These are phyloP conservation scores for Linnemannia schmuckeri DNA, from an alignment of 192 early-diverging fungal species.

Conservation along the genomic window DNA sequence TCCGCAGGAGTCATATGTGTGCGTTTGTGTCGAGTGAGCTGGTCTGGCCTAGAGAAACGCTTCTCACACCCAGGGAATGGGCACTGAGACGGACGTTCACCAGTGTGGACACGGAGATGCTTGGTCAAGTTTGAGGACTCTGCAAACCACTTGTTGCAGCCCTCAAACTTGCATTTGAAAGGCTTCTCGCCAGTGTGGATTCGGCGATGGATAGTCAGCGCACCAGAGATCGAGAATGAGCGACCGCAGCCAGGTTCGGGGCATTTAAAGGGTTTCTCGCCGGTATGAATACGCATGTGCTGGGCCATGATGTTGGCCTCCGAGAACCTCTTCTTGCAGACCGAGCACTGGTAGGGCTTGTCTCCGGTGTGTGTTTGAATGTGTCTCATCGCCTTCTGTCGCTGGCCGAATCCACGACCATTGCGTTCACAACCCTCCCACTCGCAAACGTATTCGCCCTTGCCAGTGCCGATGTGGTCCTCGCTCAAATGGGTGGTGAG, in stretches of 20 bases:
- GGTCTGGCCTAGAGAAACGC: conserved; percentile 67
- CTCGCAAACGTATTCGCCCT: conserved; percentile 65
- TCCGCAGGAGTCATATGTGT: conserved; percentile 48
- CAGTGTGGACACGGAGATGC: conserved; percentile 72
- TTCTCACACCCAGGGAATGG: conserved; percentile 61
- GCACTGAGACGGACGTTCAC: conserved; percentile 80
- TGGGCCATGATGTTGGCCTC: conserved; percentile 85
- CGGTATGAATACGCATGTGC: conserved; percentile 83
- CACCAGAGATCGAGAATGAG: conserved; percentile 76
- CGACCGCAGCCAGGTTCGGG: conserved; percentile 72
- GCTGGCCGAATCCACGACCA: conserved; percentile 63
- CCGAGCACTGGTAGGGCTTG: conserved; percentile 65
- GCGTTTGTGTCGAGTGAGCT: conserved; percentile 47
- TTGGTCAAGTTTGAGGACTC: conserved; percentile 70
- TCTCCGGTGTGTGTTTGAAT: conserved; percentile 85
- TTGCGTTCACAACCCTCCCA: conserved; percentile 66
- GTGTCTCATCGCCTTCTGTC: conserved; percentile 80
- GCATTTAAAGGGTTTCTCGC: conserved; percentile 81
- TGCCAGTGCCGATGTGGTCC: conserved; percentile 73
- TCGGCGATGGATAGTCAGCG: conserved; percentile 77
- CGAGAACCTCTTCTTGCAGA: conserved; percentile 77
- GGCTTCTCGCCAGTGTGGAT: conserved; percentile 76
- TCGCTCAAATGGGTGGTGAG: conserved; percentile 75
- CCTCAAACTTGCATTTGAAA: conserved; percentile 65
- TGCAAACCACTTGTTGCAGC: conserved; percentile 67